Base-by-base conservation (phyloP, 352 stramenopile species). In the Pythium brachiatum region DNA sequence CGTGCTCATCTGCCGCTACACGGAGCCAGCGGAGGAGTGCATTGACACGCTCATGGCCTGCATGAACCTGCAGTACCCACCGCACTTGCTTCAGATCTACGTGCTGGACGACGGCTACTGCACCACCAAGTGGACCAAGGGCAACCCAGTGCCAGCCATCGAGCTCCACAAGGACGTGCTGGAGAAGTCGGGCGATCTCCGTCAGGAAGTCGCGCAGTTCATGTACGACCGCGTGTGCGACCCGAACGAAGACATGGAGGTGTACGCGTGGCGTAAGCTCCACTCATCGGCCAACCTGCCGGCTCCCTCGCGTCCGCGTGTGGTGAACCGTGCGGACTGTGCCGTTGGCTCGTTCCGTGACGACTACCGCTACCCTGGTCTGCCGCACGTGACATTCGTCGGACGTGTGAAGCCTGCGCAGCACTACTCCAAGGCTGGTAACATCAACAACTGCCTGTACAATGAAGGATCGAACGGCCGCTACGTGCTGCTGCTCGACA, bases 391-490 rank as follows among this genome's bases (percentile, higher is more conserved):
- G 57, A 81, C 81, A 4, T 92, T 89, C 52, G 75, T 92, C 39
- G 83, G 83, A 3, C 83, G 83, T 73, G 79, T 92, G n/a, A 92
- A 92, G 76, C 81, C 83, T 1, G 76, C 88, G 29, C 78, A 72
- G 4, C 83, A 95, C 72, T 91, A 93, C 72, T 90, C 86, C 13
- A 95, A 95, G 76, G 86, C 86, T 15, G 86, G 86, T 27, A 95
- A 95, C 74, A 91, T 95, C 71, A 95, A 95, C 77, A 95, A 95
- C 63, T 76, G 68, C 18, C 70, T 92, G 50, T 91, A 92, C 76
- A 92, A 95, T 62, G 86, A 95, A 64, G 83, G 83, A n/a, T 78
- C 83, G 13, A 92, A 79, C 54, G 83, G 86, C 21, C 79, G 81
- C 38, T 92, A 93, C 71, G 52, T 91, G 11, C 75, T 95, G 21